phyloP scores from a whole-genome alignment of 495 filamentous ascomycete species.

The Schizothecium vesticola region DNA sequence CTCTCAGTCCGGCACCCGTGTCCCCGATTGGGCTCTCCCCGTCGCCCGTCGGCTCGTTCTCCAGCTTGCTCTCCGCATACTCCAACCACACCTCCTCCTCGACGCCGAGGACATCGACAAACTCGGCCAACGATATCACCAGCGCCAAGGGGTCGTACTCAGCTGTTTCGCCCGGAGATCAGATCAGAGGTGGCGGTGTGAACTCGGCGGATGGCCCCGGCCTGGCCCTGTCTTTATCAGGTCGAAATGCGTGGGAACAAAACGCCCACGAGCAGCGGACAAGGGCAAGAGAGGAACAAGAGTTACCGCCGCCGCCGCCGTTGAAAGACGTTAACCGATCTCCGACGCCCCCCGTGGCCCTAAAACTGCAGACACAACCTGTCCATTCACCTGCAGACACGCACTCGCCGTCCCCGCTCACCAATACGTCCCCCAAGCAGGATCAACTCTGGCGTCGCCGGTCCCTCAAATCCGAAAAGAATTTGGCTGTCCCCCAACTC shows the following conservation, averaged over 20 bases:
- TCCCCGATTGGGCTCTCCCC: slow-evolving; percentile 12
- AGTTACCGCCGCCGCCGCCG: slow-evolving; percentile 35
- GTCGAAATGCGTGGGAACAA: slow-evolving; percentile 21
- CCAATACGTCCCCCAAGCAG: slow-evolving; percentile 28
- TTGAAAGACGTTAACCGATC: slow-evolving; percentile 28
- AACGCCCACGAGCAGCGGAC: slow-evolving; percentile 8
- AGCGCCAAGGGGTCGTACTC: slow-evolving; percentile 34
- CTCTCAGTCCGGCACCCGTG: slow-evolving; percentile 3
- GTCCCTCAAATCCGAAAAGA: slow-evolving; percentile 38
- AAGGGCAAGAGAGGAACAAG: slow-evolving; percentile 7
- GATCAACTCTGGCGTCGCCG: slow-evolving; percentile 43
- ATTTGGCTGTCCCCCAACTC: slow-evolving; percentile 38
- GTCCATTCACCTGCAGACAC: slow-evolving; percentile 15
- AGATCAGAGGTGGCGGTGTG: slow-evolving; percentile 5
- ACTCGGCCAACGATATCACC: slow-evolving; percentile 28
- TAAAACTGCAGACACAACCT: slow-evolving; percentile 5
- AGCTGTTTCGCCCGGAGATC: slow-evolving; percentile 23
- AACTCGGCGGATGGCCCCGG: background rate
- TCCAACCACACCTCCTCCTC: slow-evolving; percentile 36
- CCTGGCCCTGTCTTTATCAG: slow-evolving; percentile 13
- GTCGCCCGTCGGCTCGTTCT: slow-evolving; percentile 36
- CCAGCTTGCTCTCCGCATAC: slow-evolving; percentile 43
- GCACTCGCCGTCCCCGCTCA: slow-evolving; percentile 12
- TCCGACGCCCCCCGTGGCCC: slow-evolving; percentile 13
- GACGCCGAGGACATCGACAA: slow-evolving; percentile 28